Evolutionary conservation across 75 land plant genomes (phyloP).

Genomic region (Sequoiadendron giganteum): DNA sequence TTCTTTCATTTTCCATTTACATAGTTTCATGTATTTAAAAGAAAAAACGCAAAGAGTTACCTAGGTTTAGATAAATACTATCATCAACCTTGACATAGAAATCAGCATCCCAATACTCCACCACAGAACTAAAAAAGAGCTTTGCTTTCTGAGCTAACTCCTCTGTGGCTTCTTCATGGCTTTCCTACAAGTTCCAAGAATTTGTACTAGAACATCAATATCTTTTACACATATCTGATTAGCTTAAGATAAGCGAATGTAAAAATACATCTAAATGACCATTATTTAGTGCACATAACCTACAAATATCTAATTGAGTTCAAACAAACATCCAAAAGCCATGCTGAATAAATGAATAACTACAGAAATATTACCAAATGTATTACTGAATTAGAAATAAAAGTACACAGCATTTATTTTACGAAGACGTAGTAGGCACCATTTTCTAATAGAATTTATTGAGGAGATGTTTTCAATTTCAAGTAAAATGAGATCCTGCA

Average conservation of each 20-base stretch:
- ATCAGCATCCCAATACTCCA: slow-evolving; percentile 88
- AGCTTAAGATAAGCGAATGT: not conserved
- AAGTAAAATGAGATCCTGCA: not conserved
- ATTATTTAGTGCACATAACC: not conserved
- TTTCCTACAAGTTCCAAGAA: slow-evolving; percentile 43
- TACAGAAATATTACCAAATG: not conserved
- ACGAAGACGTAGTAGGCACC: too few species aligned
- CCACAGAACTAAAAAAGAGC: slow-evolving; percentile 75
- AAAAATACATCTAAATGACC: not conserved
- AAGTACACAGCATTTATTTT: too few species aligned
- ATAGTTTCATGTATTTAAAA: not conserved
- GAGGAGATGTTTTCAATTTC: not conserved
- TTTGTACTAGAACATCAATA: not conserved
- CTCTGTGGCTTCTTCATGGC: slow-evolving; percentile 86
- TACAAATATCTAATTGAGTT: not conserved
- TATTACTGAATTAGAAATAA: too few species aligned
- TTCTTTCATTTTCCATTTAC: not conserved
- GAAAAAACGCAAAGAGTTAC: slow-evolving; percentile 27
- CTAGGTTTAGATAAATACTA: slow-evolving; percentile 64
- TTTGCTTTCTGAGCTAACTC: slow-evolving; percentile 80
- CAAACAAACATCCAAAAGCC: not conserved
- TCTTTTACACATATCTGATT: not conserved
- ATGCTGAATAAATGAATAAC: not conserved
- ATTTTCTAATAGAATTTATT: not conserved
- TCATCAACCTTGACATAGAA: slow-evolving; percentile 95